Conservation (phyloP, 2,329 filamentous ascomycete species). For the Akanthomyces uredinophilus region DNA sequence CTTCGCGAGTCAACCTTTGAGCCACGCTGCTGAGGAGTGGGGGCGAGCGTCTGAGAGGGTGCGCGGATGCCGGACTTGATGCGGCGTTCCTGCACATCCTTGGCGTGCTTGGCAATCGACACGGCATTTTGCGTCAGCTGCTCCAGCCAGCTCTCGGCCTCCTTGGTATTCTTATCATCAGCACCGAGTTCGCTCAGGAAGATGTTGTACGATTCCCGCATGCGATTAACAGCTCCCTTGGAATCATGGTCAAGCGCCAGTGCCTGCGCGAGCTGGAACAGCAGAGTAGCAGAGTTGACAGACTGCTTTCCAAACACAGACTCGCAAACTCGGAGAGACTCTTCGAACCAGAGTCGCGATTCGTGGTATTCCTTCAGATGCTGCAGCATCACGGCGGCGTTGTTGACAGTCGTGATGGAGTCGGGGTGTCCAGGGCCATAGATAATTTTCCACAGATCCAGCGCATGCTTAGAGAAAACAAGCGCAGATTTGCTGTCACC, state of each 20-base stretch:
- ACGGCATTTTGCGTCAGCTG: constrained; percentile 95
- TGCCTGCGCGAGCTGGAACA: constrained; percentile 96
- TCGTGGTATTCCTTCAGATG: constrained; percentile 91
- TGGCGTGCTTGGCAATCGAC: constrained; percentile 86
- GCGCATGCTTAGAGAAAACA: constrained; percentile 82
- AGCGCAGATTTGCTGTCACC: constrained; percentile 88
- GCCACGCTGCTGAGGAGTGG: constrained; percentile 27
- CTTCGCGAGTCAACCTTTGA: constrained; percentile 65
- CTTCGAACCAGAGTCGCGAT: constrained; percentile 94
- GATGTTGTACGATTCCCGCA: constrained; percentile 96
- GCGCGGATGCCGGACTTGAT: constrained; percentile 62
- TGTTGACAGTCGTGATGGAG: constrained; percentile 98
- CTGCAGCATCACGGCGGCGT: constrained; percentile 97
- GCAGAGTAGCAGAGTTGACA: constrained; percentile 86
- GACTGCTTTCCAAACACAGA: constrained; percentile 83
- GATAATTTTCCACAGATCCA: constrained; percentile 95
- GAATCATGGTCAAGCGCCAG: constrained; percentile 93
- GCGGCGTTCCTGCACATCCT: constrained; percentile 72
- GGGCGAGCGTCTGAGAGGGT: constrained; percentile 26
- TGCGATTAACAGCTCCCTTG: constrained; percentile 83
- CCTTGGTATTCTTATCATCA: constrained; percentile 95
- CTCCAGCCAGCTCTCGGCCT: constrained; percentile 93
- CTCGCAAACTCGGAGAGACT: constrained; percentile 83
- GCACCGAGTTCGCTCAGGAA: constrained; percentile 83
- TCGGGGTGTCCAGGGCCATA: constrained; percentile 92